Base-by-base conservation (phyloP, 2,329 filamentous ascomycete species). In the Penicillium griseofulvum region DNA sequence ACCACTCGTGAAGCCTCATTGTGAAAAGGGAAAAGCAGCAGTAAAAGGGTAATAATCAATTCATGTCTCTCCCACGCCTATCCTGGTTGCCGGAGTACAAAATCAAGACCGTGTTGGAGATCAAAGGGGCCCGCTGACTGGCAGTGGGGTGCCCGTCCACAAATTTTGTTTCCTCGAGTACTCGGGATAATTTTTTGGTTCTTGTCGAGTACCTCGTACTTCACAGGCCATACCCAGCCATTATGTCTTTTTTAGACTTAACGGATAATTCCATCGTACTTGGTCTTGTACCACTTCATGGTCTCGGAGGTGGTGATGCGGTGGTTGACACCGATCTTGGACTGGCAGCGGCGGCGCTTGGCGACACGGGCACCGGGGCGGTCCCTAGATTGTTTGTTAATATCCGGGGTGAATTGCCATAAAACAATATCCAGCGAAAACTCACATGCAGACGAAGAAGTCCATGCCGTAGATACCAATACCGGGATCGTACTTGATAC, bases 381-480 rank as follows among this genome's bases (percentile, higher is more conserved):
- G 84, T 91, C 96, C 84, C 84, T 87, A 66, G 57, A 56, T 26
- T 38, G 4, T 52, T 51, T 28, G 49, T 64, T 39, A 59, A 24
- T 17, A 52, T 16, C 37, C 37, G 3, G 1, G 10, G 9, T 11
- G n/a, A 14, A n/a, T n/a, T 5, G 28, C 9, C 5, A 1, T 10
- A 16, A 14, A 29, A 19, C 4, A 17, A 8, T n/a, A 12, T 16
- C 8, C 5, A 17, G 29, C 17, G 19, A 0, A 6, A 42, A 83
- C 83, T 80, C 72, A 86, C 94, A 99, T 99, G 91, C 93, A 97
- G 90, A 88, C 92, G 89, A 97, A 99, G 84, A 99, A 99, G 84
- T 99, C 94, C 94, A 99, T 99, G 79, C 94, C 92, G 86, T 96
- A 97, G 80, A 97, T 97, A 87, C 92, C 92, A 72, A 97, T 97